Percentiles rank a stretch among this genome's conserved stretches.
Conservation (phyloP, 108 stramenopile genomes). For the Pseudonitzschia multistriata region DNA sequence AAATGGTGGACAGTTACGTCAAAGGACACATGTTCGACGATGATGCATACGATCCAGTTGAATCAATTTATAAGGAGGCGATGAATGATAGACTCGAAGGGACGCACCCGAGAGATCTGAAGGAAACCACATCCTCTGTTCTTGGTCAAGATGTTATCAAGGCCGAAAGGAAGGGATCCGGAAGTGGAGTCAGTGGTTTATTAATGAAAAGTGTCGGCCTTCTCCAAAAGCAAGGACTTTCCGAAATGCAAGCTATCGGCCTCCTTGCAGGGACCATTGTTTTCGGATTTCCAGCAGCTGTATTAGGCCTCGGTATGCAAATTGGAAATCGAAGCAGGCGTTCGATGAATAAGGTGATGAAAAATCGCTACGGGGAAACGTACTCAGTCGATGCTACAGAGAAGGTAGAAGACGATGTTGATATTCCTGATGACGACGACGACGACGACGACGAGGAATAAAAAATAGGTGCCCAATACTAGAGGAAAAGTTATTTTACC, state of each 20-base stretch:
- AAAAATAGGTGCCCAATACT: neutral
- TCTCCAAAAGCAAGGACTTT: conserved; percentile 30
- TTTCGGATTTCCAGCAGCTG: conserved; percentile 21
- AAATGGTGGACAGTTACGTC: conserved; percentile 71
- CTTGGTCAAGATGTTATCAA: conserved; percentile 41
- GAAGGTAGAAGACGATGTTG: conserved; percentile 41
- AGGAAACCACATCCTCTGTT: conserved; percentile 33
- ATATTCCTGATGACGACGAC: conserved; percentile 53
- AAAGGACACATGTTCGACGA: conserved; percentile 76
- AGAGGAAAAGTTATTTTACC: too few species aligned
- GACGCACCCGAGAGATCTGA: conserved; percentile 37
- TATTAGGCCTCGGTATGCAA: conserved; percentile 23
- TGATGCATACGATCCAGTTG: conserved; percentile 75
- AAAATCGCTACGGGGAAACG: conserved; percentile 50
- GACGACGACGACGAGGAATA: conserved; percentile 54
- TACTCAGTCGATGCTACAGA: conserved; percentile 55
- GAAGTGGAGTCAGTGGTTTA: conserved; percentile 19
- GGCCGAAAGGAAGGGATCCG: conserved; percentile 13
- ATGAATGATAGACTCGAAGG: conserved; percentile 39
- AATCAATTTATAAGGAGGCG: conserved; percentile 76
- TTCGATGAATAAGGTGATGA: conserved; percentile 40
- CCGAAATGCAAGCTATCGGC: conserved; percentile 38
- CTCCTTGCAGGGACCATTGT: conserved; percentile 33
- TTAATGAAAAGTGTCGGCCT: conserved; percentile 23
- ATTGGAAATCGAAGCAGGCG: conserved; percentile 36